Evolutionary conservation across 768 basidiomycete species (phyloP).

Genomic region (Pleurotus ostreatus): DNA sequence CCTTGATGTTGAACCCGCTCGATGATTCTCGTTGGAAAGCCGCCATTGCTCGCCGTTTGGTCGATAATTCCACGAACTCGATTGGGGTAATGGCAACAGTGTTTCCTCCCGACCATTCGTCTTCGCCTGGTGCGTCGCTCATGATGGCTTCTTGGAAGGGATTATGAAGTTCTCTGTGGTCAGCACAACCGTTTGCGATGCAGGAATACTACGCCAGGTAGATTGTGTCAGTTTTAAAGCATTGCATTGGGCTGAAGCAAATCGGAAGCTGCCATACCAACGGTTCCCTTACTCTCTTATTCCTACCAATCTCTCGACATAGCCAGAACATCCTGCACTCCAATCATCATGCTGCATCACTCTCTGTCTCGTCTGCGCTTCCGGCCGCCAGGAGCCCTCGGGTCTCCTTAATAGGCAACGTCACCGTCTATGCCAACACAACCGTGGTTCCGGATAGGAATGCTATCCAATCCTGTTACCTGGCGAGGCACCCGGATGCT

Average conservation of each 20-base stretch:
- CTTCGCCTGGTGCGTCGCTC: constrained; percentile 27
- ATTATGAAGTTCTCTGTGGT: background rate
- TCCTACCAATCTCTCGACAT: constrained; percentile 53
- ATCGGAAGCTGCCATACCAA: constrained; percentile 41
- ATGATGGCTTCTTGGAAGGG: background rate
- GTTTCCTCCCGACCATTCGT: constrained; percentile 36
- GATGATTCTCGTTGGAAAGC: constrained; percentile 23
- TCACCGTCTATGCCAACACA: constrained; percentile 37
- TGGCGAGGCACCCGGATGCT: constrained; percentile 46
- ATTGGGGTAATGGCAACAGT: constrained; percentile 49
- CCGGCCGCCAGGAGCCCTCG: constrained; percentile 41
- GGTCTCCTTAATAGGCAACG: constrained; percentile 47
- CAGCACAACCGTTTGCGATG: constrained; percentile 45
- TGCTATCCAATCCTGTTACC: constrained; percentile 36
- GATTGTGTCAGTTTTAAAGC: background rate
- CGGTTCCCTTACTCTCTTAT: constrained; percentile 48
- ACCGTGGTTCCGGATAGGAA: constrained; percentile 25
- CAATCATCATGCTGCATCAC: constrained; percentile 35
- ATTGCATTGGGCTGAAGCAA: background rate
- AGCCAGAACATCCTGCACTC: constrained; percentile 44
- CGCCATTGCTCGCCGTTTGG: constrained; percentile 35
- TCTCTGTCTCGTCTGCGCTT: constrained; percentile 34
- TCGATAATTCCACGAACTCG: constrained; percentile 31
- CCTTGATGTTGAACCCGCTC: background rate
- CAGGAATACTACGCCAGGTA: constrained; percentile 51